A percentile compares a stretch with the other conserved stretches of the same genome.
Evolutionary conservation across 331 rosid genomes (phyloP).

Genomic region (Acacia pycnantha): DNA sequence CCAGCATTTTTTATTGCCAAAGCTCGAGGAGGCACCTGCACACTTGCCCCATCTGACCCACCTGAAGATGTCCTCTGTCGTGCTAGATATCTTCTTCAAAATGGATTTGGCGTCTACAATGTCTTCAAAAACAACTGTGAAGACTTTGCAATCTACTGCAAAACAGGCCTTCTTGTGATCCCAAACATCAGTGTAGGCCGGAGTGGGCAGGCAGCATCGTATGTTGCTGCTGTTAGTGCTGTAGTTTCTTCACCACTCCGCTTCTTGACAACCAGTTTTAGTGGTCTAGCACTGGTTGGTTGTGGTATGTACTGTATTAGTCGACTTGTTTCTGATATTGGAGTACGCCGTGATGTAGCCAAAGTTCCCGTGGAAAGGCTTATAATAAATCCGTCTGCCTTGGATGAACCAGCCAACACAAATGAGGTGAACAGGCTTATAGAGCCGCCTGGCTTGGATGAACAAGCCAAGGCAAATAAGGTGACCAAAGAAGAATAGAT

Average conservation of each 20-base stretch:
- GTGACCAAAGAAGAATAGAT: constrained; percentile 38
- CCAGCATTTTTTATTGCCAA: constrained; percentile 58
- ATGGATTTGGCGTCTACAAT: constrained; percentile 72
- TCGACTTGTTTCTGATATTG: constrained; percentile 67
- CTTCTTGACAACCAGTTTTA: constrained; percentile 50
- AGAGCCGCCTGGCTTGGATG: constrained; percentile 13
- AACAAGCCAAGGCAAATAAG: constrained; percentile 30
- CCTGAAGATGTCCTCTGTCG: constrained; percentile 61
- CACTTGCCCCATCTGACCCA: constrained; percentile 63
- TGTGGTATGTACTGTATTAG: constrained; percentile 57
- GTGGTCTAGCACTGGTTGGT: constrained; percentile 62
- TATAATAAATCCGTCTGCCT: constrained; percentile 26
- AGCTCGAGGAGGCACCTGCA: constrained; percentile 88
- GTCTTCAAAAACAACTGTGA: constrained; percentile 82
- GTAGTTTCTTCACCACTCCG: constrained; percentile 55
- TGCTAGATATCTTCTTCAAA: constrained; percentile 63
- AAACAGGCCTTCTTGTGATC: constrained; percentile 76
- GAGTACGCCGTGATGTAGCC: constrained; percentile 66
- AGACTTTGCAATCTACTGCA: constrained; percentile 89
- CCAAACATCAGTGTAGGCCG: constrained; percentile 69
- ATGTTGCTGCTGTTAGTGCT: constrained; percentile 53
- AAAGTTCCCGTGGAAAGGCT: constrained; percentile 75
- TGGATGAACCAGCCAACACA: constrained; percentile 27
- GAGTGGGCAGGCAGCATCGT: constrained; percentile 75
- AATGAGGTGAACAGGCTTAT: background rate